Evolutionary conservation across 176 grass and related monocot genomes (phyloP).

Genomic region (Triticum aestivum): DNA sequence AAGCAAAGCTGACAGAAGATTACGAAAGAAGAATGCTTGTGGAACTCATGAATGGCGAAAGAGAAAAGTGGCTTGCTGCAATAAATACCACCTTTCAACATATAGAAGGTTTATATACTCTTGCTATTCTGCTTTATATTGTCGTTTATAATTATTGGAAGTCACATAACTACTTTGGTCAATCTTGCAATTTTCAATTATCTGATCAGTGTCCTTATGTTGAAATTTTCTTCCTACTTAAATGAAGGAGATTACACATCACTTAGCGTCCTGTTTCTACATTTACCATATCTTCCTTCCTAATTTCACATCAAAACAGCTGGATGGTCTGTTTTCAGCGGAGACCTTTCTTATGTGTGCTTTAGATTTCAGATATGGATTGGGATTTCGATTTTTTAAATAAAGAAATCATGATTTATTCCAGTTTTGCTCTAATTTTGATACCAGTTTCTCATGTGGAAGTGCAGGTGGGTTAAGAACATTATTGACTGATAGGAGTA

Average conservation of each 20-base stretch:
- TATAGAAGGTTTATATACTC: slow-evolving; percentile 64
- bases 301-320: too few species aligned
- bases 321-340: not conserved
- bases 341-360: not conserved
- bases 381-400: not conserved
- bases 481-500: slow-evolving; percentile 78
- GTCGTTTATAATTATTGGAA: slow-evolving; percentile 2
- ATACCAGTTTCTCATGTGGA: slow-evolving; percentile 34
- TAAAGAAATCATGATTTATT: not conserved
- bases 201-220: not conserved
- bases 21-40: slow-evolving; percentile 53
- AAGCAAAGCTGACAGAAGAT: slow-evolving; percentile 53
- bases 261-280: not conserved
- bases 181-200: slow-evolving; percentile 6
- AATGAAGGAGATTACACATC: not conserved
- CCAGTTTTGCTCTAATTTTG: slow-evolving; percentile 22
- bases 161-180: not conserved
- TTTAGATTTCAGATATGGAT: slow-evolving; percentile 9
- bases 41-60: slow-evolving; percentile 63
- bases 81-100: slow-evolving; percentile 93
- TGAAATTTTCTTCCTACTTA: slow-evolving; percentile 16
- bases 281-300: not conserved
- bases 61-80: slow-evolving; percentile 88
- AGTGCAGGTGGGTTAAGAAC: slow-evolving; percentile 72
- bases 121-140: not conserved